Evolutionary conservation across 495 filamentous ascomycete genomes (phyloP), one percentile per base, ranked within the genome.

Genomic region (Lindgomyces ingoldianus): DNA sequence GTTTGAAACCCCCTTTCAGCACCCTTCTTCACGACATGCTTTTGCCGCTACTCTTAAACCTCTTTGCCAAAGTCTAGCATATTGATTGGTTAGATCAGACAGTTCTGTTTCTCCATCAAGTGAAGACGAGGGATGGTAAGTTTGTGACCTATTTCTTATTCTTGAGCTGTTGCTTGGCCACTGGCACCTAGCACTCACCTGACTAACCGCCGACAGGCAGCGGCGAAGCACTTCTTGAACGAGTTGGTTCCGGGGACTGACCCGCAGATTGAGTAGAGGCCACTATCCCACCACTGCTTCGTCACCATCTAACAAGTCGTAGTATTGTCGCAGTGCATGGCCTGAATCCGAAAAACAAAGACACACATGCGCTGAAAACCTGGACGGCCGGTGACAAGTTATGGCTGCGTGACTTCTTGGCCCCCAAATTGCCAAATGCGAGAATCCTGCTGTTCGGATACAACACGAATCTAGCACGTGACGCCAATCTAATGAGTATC

Each of bases 371-470:
- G 3, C 16, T 19, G 10, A 55, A 55, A 10, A 55, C 52, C 19
- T 55, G 52, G 29, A 55, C 19, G n/a, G 18, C 52, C 33, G 52
- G 36, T 14, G 52, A 24, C 30, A 55, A 53, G 25, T n/a, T 55
- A 16, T 55, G 52, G 52, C 33, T 42, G 52, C 27, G 52, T 24
- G 26, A 55, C 33, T 42, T 55, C 33, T n/a, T 55, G 3, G n/a
- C 52, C 16, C 30, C 27, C 18, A 41, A 55, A 33, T 12, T 55
- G 12, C 29, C 27, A 1, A n/a, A 55, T 18, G 27, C 29, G 14
- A 19, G 52, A 41, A 55, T 55, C 22, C 33, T 55, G 16, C 27
- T 55, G 29, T 55, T 55, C 30, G 33, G 33, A 25, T 55, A 55
- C 52, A 55, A 55, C 33, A 41, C 52, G 1, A 55, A 55, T 19